Base-by-base conservation (phyloP, 2,329 filamentous ascomycete species). In the Stagonosporopsis tanaceti region DNA sequence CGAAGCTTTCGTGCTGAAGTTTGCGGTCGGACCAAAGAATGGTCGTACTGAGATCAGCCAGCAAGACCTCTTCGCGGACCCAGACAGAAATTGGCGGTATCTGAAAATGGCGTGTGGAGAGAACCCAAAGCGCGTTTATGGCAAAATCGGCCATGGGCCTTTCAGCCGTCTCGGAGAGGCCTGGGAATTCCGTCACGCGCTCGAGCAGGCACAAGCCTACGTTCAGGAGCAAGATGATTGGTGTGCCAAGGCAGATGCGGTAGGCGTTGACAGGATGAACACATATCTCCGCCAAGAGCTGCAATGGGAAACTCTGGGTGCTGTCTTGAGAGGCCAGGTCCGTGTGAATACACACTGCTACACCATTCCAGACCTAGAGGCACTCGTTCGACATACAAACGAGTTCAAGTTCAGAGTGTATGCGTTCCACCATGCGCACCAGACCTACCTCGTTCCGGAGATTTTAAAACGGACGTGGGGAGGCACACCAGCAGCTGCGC, bases 81-180 rank as follows among this genome's bases (percentile, higher is more conserved):
- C 87, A 0, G 87, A 88, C 39, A 80, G 81, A 22, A 84, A 79
- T 58, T 89, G 87, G 84, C 81, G 89, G 20, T 91, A 89, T 72
- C 89, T 91, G 81, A 91, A 91, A 77, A 91, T 91, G 88, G 89
- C 89, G 0, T 91, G 88, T 62, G 88, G 88, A 34, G 88, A 91
- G 75, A 91, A 91, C 65, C 79, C 88, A 1, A 89, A 89, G 76
- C 77, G 81, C 0, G 77, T 86, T 0, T 88, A 89, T 58, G 87
- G 87, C 0, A 46, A 32, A 30, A 25, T 51, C 25, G 53, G 53
- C 12, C 40, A 45, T 3, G 53, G 53, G 3, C 53, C 53, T 1
- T 80, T 80, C 52, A 89, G 85, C 59, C 80, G 89, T 1, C 77
- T 91, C 67, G 89, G 89, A 8, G 87, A 91, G 75, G 88, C 87